A percentile compares a stretch with the other conserved stretches of the same genome.
Conservation (phyloP, 164 flowering plant species). For the Berberis vulgaris region DNA sequence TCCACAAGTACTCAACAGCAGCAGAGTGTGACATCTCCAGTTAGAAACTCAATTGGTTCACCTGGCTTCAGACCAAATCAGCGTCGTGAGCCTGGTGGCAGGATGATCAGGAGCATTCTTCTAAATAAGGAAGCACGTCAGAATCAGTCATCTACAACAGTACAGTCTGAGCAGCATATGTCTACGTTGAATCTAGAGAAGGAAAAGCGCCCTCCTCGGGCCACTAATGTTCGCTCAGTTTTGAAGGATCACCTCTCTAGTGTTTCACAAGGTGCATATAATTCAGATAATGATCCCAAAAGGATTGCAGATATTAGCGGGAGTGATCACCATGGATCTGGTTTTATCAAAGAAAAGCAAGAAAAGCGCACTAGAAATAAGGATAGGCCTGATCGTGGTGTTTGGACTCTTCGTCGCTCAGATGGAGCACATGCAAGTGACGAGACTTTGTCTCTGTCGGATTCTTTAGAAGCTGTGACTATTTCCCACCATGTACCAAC, state of each 20-base stretch:
- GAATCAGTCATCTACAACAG: slow-evolving; percentile 13
- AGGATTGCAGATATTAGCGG: slow-evolving; percentile 31
- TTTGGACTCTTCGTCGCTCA: slow-evolving; percentile 77
- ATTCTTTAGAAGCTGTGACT: slow-evolving; percentile 43
- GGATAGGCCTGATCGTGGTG: slow-evolving; percentile 80
- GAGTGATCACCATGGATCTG: slow-evolving; percentile 33
- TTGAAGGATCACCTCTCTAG: slow-evolving; percentile 19
- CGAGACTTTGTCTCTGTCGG: slow-evolving; percentile 42
- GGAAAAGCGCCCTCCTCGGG: slow-evolving; percentile 61
- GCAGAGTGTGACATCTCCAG: slow-evolving; percentile 25
- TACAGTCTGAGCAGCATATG: slow-evolving; percentile 40
- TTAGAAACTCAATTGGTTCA: slow-evolving; percentile 26
- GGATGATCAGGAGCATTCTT: slow-evolving; percentile 40
- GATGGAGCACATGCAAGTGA: slow-evolving; percentile 59
- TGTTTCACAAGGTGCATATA: slow-evolving; percentile 6
- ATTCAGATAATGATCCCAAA: slow-evolving; percentile 28
- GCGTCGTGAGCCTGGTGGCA: slow-evolving; percentile 58
- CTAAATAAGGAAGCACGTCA: slow-evolving; percentile 7
- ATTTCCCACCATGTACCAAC: slow-evolving; percentile 7
- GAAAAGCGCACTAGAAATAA: slow-evolving; percentile 60
- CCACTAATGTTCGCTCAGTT: slow-evolving; percentile 26
- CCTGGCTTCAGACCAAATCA: slow-evolving; percentile 38
- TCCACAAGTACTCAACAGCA: slow-evolving; percentile 17
- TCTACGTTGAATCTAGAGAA: slow-evolving; percentile 38
- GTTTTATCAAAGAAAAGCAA: slow-evolving; percentile 34